Evolutionary conservation across 306 rosid genomes (phyloP).

Genomic region (Glycine latifolia): DNA sequence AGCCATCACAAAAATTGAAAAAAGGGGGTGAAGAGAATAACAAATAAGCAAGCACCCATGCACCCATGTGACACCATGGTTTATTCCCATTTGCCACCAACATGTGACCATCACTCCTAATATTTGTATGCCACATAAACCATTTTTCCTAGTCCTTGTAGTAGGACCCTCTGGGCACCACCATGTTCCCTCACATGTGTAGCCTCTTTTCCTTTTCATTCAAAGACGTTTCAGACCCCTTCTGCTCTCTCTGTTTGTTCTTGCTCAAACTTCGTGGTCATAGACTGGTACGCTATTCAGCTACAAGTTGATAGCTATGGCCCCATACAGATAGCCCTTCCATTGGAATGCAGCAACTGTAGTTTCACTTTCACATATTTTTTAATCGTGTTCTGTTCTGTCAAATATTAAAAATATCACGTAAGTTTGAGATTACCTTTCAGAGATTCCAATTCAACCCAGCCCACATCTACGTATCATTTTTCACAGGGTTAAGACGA

Average conservation of each 20-base stretch:
- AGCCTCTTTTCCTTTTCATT: slow-evolving; percentile 42
- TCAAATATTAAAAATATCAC: slow-evolving; percentile 5
- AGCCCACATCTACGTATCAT: neutral
- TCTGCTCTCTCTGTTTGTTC: slow-evolving; percentile 43
- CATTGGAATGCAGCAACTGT: slow-evolving; percentile 19
- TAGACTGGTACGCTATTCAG: slow-evolving; percentile 27
- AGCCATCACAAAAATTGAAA: slow-evolving; percentile 53
- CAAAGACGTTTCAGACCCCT: slow-evolving; percentile 49
- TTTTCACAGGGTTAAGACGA: neutral
- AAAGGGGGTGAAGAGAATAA: slow-evolving; percentile 35
- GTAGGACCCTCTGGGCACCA: slow-evolving; percentile 47
- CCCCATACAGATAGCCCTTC: slow-evolving; percentile 40
- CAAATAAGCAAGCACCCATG: slow-evolving; percentile 57
- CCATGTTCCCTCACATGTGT: slow-evolving; percentile 58
- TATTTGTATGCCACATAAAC: slow-evolving; percentile 52
- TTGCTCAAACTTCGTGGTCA: slow-evolving; percentile 39
- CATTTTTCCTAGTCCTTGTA: slow-evolving; percentile 37
- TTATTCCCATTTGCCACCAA: slow-evolving; percentile 69
- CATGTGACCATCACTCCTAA: slow-evolving; percentile 61
- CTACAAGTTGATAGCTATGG: slow-evolving; percentile 35
- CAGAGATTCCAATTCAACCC: slow-evolving; percentile 22
- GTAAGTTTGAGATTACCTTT: slow-evolving; percentile 14
- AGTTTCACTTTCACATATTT: neutral
- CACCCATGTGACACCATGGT: slow-evolving; percentile 69
- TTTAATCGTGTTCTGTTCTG: slow-evolving; percentile 7